Evolutionary conservation across 805 yeast genomes (phyloP).

Genomic region (Isabelozyma rhagii): DNA sequence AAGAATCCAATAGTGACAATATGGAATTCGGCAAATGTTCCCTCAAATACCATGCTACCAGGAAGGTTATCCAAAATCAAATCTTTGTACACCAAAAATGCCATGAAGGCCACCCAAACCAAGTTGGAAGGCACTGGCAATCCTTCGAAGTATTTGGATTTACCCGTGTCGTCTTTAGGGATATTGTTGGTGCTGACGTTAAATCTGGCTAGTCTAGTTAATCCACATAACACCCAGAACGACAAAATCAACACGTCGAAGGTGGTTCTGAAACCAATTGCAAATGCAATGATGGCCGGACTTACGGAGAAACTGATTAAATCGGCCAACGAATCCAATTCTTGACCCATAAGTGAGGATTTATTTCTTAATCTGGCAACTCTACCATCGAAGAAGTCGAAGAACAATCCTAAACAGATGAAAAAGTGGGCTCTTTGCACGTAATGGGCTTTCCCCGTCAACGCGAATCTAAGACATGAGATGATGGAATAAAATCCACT

Average conservation of each 20-base stretch:
- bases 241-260: slow-evolving; percentile 73
- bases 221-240: slow-evolving; percentile 88
- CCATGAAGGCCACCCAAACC: slow-evolving; percentile 70
- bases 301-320: slow-evolving; percentile 92
- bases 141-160: slow-evolving; percentile 91
- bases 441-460: slow-evolving; percentile 65
- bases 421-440: slow-evolving; percentile 86
- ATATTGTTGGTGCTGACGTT: slow-evolving; percentile 90
- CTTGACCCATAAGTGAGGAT: slow-evolving; percentile 94
- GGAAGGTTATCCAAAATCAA: slow-evolving; percentile 57
- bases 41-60: slow-evolving; percentile 57
- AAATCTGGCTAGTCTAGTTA: slow-evolving; percentile 91
- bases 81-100: slow-evolving; percentile 54
- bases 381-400: slow-evolving; percentile 95
- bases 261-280: slow-evolving; percentile 84
- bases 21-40: slow-evolving; percentile 69
- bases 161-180: slow-evolving; percentile 87
- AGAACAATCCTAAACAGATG: slow-evolving; percentile 86
- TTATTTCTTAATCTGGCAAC: slow-evolving; percentile 94
- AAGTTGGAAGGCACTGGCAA: slow-evolving; percentile 92
- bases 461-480: slow-evolving; percentile 77
- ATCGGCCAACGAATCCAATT: slow-evolving; percentile 94
- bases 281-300: slow-evolving; percentile 90
- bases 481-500: slow-evolving; percentile 90
- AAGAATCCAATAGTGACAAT: slow-evolving; percentile 61